Base-by-base conservation (phyloP, 371 early-diverging fungal species). In the Parasitella parasitica region DNA sequence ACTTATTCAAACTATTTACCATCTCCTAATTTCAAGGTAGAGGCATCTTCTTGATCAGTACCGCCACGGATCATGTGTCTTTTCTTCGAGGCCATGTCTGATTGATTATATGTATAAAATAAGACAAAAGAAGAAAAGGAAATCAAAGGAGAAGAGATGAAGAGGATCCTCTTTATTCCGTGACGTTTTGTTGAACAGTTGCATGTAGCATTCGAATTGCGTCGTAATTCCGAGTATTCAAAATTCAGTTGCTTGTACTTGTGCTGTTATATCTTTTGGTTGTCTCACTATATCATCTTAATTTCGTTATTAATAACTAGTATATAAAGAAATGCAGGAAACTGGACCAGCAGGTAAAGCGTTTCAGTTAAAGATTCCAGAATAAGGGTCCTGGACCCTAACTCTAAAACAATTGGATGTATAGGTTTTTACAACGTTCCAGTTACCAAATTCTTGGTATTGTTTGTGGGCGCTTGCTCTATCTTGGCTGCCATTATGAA, bases 41-140 rank as follows among this genome's bases (percentile, higher is more conserved):
- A 80, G 3, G 93, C 93, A 71, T 93, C 91, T 68, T 91, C 88
- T 54, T 87, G 85, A 61, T 87, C 89, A 38, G 73, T 53, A 48
- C 77, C 83, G 55, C 85, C 84, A 63, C 86, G 79, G 59, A 80
- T 82, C 61, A 82, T 82, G 66, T 75, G 80, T 74, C 81, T 77
- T 55, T 69, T 75, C 54, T 70, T 60, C 28, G 57, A 56, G 51
- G 64, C 54, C 59, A 63, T 57, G 30, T 27, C 28, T 53, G 20
- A 20, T 28, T 39, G 18, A 27, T 30, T 22, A 1, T 57, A 32
- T 32, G 9, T 57, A 18, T 22, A 63, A 36, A 32, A 32, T 32
- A 46, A 32, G n/a, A n/a, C 26, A 39, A 43, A 41, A 55, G 36
- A 39, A 55, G 24, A 46, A 57, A 34, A 55, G 37, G 26, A 38